Percentiles rank a stretch among this genome's conserved stretches.
Evolutionary conservation across 1,284 basidiomycete species (phyloP).

Genomic region (Vanrija sp.): DNA sequence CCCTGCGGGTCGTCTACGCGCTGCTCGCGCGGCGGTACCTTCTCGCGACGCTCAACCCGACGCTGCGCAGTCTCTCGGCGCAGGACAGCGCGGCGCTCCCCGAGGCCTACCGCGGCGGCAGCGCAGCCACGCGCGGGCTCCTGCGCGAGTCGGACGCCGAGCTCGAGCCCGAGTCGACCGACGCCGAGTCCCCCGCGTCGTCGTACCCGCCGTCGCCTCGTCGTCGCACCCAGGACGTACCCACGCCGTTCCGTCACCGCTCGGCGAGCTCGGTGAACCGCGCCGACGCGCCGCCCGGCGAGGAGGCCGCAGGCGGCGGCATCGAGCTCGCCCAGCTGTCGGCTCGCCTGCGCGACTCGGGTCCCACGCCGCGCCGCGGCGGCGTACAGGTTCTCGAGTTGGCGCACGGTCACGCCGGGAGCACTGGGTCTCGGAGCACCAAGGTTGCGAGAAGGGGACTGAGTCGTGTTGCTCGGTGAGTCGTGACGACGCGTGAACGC

Average conservation of each 20-base stretch:
- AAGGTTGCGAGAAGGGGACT: slow-evolving; percentile 39
- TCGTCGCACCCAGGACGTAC: background rate
- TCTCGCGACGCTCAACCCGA: slow-evolving; percentile 37
- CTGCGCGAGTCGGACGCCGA: background rate
- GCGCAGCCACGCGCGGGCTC: background rate
- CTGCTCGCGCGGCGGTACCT: slow-evolving; percentile 44
- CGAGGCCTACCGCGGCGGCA: background rate
- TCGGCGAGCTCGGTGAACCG: no score
- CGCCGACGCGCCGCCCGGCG: slow-evolving; percentile 14
- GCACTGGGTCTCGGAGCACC: slow-evolving; percentile 16
- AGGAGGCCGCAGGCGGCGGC: slow-evolving; percentile 4
- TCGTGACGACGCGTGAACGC: background rate
- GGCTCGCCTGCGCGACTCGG: slow-evolving; percentile 19
- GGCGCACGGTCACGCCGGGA: slow-evolving; percentile 14
- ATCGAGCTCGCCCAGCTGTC: background rate
- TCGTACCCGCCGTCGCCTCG: slow-evolving; percentile 12
- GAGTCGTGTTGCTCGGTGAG: slow-evolving; percentile 34
- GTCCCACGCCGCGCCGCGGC: slow-evolving; percentile 4
- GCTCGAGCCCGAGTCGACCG: background rate
- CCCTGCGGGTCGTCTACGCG: slow-evolving; percentile 38
- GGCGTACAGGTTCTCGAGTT: slow-evolving; percentile 25
- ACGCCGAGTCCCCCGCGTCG: slow-evolving; percentile 3
- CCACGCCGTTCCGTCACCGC: background rate
- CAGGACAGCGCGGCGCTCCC: slow-evolving; percentile 24
- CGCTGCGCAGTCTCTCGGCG: slow-evolving; percentile 35